phyloP scores from a whole-genome alignment of 2,329 filamentous ascomycete species.

The Botryotinia globosa region DNA sequence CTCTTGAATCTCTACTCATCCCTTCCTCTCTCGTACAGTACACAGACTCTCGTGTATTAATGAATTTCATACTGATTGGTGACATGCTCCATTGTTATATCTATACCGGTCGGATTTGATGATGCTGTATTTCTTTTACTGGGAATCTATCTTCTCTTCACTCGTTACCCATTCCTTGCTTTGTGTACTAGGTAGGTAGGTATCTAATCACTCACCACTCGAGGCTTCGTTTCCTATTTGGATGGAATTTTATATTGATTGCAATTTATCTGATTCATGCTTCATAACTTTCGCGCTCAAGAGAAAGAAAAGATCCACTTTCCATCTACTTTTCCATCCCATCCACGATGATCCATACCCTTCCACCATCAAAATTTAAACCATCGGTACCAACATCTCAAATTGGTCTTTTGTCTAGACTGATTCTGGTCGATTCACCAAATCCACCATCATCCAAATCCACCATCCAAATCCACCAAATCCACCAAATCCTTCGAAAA shows the following conservation, averaged over 20 bases:
- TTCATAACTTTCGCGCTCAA: constrained; percentile 6
- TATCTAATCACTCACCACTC: background rate
- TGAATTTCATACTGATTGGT: background rate
- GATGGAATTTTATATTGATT: constrained; percentile 1
- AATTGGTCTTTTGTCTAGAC: background rate
- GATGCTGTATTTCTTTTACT: too few species aligned
- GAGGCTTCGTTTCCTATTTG: constrained; percentile 1
- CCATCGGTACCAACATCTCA: background rate
- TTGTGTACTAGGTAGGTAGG: too few species aligned
- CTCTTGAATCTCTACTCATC: background rate
- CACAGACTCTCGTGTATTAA: background rate
- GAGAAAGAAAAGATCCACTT: background rate
- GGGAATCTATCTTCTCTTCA: background rate
- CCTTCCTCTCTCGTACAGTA: background rate
- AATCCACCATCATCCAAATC: background rate
- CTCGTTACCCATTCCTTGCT: background rate
- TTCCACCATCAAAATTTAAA: constrained; percentile 4
- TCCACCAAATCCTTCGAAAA: background rate
- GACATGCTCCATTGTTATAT: background rate
- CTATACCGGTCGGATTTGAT: background rate
- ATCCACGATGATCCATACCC: too few species aligned
- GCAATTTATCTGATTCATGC: constrained; percentile 1
- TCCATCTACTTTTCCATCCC: background rate
- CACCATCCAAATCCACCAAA: background rate
- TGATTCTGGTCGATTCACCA: background rate